These are phyloP conservation scores for Zasmidium citrigriseum DNA, from an alignment of 2,329 filamentous ascomycete genomes.

Conservation along the genomic window DNA sequence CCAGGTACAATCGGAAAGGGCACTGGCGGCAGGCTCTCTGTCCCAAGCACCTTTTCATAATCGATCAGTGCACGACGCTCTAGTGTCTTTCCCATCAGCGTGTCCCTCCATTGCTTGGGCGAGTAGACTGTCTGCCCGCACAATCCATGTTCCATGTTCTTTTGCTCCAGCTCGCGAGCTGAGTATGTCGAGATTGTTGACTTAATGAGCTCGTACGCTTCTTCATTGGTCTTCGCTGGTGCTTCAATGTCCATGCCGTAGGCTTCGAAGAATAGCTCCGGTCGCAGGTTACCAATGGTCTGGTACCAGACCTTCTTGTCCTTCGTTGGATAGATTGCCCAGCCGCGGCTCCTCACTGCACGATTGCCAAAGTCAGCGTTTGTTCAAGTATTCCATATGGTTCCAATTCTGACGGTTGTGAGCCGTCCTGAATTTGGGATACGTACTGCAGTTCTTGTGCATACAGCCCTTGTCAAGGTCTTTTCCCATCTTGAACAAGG, in stretches of 20 bases:
- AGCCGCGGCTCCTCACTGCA: conserved; percentile 38
- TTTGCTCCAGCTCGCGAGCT: conserved; percentile 43
- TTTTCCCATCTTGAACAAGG: conserved; percentile 21
- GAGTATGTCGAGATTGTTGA: conserved; percentile 34
- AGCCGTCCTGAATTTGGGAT: too few species aligned
- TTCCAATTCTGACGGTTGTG: too few species aligned
- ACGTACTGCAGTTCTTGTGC: conserved; percentile 38
- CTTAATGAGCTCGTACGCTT: conserved; percentile 35
- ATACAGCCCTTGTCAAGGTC: conserved; percentile 32
- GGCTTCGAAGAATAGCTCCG: conserved; percentile 44
- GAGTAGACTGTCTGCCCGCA: conserved; percentile 22
- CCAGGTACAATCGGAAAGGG: neutral
- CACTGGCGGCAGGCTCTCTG: neutral
- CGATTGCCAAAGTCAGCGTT: too few species aligned
- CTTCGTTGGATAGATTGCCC: conserved; percentile 51
- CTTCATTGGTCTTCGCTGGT: conserved; percentile 20
- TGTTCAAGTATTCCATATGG: too few species aligned
- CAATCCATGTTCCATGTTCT: conserved; percentile 40
- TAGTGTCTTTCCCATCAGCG: conserved; percentile 45
- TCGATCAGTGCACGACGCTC: conserved; percentile 36
- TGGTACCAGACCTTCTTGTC: conserved; percentile 49
- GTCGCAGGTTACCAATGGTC: conserved; percentile 52
- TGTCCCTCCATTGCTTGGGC: conserved; percentile 45
- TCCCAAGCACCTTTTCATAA: neutral
- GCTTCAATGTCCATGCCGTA: conserved; percentile 44